A percentile compares a stretch with the other conserved stretches of the same genome.
phyloP scores from a whole-genome alignment of 257 asterid species.

The Buddleja alternifolia region DNA sequence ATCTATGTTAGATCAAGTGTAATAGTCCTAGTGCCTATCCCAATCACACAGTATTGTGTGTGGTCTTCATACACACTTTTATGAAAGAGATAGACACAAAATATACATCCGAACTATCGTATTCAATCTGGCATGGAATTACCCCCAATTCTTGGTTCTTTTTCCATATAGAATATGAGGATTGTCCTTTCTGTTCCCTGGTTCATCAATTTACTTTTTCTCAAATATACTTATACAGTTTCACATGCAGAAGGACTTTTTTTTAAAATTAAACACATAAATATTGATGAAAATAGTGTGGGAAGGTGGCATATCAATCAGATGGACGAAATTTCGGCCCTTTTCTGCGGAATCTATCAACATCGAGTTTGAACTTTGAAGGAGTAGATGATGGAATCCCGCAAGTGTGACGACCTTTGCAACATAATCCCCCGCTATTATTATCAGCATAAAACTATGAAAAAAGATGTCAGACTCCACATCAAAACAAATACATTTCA shows the following conservation, averaged over 20 bases:
- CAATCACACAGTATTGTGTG: no score
- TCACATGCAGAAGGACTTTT: not conserved
- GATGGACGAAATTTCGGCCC: no score
- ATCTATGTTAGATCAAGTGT: no score
- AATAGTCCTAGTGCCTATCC: no score
- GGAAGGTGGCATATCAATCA: slow-evolving; percentile 3
- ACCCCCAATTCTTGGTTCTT: no score
- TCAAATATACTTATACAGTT: not conserved
- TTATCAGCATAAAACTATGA: not conserved
- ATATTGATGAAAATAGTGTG: not conserved
- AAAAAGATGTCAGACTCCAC: not conserved
- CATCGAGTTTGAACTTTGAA: not conserved
- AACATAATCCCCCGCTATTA: not conserved
- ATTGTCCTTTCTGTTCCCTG: slow-evolving; percentile 18
- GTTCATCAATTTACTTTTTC: not conserved
- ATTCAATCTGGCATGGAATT: no score
- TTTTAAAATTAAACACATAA: not conserved
- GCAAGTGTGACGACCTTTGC: no score
- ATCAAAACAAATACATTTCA: not conserved
- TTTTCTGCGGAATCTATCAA: slow-evolving; percentile 22
- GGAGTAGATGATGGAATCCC: no score
- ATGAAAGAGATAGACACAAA: no score
- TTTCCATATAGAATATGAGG: slow-evolving; percentile 7
- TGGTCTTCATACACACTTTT: no score
- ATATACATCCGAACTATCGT: no score